Percentiles rank a stretch among this genome's conserved stretches.
Conservation (phyloP, 805 yeast species). For the Hanseniaspora occidentalis region DNA sequence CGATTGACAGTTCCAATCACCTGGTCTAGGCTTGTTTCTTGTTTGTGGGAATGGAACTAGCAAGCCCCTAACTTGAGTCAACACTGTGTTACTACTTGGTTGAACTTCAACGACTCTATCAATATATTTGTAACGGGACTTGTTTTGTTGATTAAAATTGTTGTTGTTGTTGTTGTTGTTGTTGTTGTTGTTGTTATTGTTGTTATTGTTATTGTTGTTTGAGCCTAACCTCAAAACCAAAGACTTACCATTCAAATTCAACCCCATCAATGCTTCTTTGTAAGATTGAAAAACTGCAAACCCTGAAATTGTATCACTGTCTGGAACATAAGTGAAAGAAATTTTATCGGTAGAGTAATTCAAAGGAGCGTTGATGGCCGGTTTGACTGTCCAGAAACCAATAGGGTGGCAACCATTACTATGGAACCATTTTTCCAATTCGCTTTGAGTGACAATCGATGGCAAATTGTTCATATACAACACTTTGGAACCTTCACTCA, state of each 20-base stretch:
- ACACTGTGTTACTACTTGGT: conserved; percentile 66
- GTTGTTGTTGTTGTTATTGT: conserved; percentile 6
- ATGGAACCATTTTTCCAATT: conserved; percentile 82
- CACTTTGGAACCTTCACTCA: conserved; percentile 64
- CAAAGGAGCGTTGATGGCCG: conserved; percentile 26
- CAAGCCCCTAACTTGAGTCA: conserved; percentile 74
- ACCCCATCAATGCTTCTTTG: conserved; percentile 72
- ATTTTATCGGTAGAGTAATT: conserved; percentile 7
- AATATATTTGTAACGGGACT: conserved; percentile 15
- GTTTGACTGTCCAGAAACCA: conserved; percentile 78
- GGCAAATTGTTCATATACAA: conserved; percentile 72
- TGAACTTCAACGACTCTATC: conserved; percentile 75
- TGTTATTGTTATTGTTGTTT: conserved; percentile 24
- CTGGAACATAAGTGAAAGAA: conserved; percentile 25
- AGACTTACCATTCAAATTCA: conserved; percentile 65
- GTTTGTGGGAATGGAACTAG: conserved; percentile 74
- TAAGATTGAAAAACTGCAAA: conserved; percentile 77
- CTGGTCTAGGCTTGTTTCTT: conserved; percentile 86
- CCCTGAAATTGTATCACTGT: conserved; percentile 48
- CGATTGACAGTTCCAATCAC: conserved; percentile 96
- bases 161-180: conserved; percentile 29
- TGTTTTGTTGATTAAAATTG: conserved; percentile 4
- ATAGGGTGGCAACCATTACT: conserved; percentile 78
- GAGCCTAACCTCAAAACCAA: conserved; percentile 18
- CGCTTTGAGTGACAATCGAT: conserved; percentile 78